Evolutionary conservation across 495 filamentous ascomycete genomes (phyloP), one percentile per base, ranked within the genome.

Genomic region (Staphylotrichum tortipilum): DNA sequence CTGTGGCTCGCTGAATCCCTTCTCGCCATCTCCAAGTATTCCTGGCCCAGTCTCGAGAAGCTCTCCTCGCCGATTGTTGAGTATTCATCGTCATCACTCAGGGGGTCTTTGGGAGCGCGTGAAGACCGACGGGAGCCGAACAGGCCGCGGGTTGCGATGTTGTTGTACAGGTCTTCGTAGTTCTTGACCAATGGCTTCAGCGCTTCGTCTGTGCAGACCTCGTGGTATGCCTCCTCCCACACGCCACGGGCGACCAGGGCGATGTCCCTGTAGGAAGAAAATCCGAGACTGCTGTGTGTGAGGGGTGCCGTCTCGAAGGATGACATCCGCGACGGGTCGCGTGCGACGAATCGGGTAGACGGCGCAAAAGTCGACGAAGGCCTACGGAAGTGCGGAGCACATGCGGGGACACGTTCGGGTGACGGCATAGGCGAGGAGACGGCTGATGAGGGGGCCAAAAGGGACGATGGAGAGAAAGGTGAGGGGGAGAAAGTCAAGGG

Each of bases 151-250:
- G 6, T 11, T 3, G 22, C 34, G 10, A 56, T 17, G 9, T 17
- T 56, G 15, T 51, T 37, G 29, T 52, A 59, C 28, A 56, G 49
- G 11, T 45, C 28, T 18, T 60, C 57, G 42, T 60, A 60, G 24
- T 56, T 52, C 15, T 38, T 44, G 10, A 60, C 53, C n/a, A 52
- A 28, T 0, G 53, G 39, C 21, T 47, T 30, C 10, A 56, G 39
- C 3, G 14, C 24, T 8, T 33, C 22, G 11, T 60, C 47, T 4
- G 10, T 24, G 18, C 15, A 34, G 29, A 60, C 17, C 3, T 34
- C 17, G 10, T 30, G 29, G 46, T 60, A 56, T 0, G 57, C 54
- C 2, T 53, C 47, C 9, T 50, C 38, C 54, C 53, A 60, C 5
- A 60, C 44, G 8, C 56, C 46, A 8, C 43, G 23, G 2, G 57